Evolutionary conservation across 1,139 yeast genomes (phyloP), one percentile per base, ranked within the genome.

Genomic region (Taphrina betulina): DNA sequence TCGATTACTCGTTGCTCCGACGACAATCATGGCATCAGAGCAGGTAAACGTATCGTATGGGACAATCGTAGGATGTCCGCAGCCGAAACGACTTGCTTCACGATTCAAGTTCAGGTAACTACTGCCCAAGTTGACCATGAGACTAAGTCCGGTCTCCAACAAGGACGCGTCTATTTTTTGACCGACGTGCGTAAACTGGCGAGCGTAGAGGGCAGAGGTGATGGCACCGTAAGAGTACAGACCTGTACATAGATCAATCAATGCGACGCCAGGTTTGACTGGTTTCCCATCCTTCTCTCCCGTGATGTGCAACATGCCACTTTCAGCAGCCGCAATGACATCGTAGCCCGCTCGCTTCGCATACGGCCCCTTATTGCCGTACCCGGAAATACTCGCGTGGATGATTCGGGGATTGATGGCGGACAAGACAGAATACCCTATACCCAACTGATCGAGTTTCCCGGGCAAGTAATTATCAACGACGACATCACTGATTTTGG

Each of bases 251-350:
- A 72, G 60, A 59, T 73, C 76, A 14, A 74, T 73, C 19, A 73
- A 72, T 3, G 76, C 76, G 2, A 73, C 76, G 3, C 76, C 76
- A 3, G 72, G 76, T 61, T 73, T 73, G 36, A 71, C 72, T 0
- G 76, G 75, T n/a, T 66, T 68, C 20, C 76, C 72, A 35, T 67
- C 68, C 2, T 72, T 69, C 37, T 71, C 69, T 14, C 76, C 76
- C 1, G 76, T 73, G 59, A 73, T 73, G 61, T 72, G 76, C 76
- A 73, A 72, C 56, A 73, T 65, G 3, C 76, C 76, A 62, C 71
- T 69, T 60, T 73, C 76, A 7, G 76, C 76, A 58, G 72, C 76
- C 3, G 73, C 76, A 76, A 73, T 73, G 45, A 73, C 75, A 57
- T 72, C 75, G 63, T 72, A 72, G 22, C 75, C 75, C 1, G 75